Base-by-base conservation (phyloP, 495 filamentous ascomycete species). In the Xeromyces bisporus region DNA sequence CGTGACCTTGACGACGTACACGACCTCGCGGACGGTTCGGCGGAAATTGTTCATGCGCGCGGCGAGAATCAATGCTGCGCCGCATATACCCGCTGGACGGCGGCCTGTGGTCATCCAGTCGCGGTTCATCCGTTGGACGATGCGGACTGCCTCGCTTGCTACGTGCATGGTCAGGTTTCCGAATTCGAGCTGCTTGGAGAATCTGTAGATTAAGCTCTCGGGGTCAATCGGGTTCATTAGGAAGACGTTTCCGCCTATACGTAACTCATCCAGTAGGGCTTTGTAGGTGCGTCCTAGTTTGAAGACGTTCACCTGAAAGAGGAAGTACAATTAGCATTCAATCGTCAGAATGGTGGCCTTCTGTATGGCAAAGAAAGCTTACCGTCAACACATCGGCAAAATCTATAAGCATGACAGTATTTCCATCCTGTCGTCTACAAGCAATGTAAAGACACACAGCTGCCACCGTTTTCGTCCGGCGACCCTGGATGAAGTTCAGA, bases 41-140 rank as follows among this genome's bases (percentile, higher is more conserved):
- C 87, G 75, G 50, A 87, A 96, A 51, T 94, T 94, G 62, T 93
- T 91, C 74, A 93, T 93, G 18, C 91, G 78, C 7, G 89, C 84
- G 13, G 89, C 91, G 39, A 97, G 72, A 39, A 97, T 81, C 34
- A 97, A 66, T 36, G 84, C 85, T 7, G 89, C 91, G 36, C 89
- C 91, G 53, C 84, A 93, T 26, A 96, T 73, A 44, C 91, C 89
- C 15, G 89, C 83, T 26, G 91, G 91, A 25, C 85, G 73, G 45
- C 89, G 82, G 42, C 89, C 89, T 28, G 77, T 76, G 6, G 80
- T 76, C 71, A 97, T 94, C 81, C 87, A 94, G 53, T 97, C 89
- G 15, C 78, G 67, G 30, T 80, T 78, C 89, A 97, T 96, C 26
- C 89, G 75, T 46, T 81, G 72, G 18, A 91, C 73, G 30, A 97